Base-by-base conservation (phyloP, 169 alveolate genomes). In the Plasmodium sp. region DNA sequence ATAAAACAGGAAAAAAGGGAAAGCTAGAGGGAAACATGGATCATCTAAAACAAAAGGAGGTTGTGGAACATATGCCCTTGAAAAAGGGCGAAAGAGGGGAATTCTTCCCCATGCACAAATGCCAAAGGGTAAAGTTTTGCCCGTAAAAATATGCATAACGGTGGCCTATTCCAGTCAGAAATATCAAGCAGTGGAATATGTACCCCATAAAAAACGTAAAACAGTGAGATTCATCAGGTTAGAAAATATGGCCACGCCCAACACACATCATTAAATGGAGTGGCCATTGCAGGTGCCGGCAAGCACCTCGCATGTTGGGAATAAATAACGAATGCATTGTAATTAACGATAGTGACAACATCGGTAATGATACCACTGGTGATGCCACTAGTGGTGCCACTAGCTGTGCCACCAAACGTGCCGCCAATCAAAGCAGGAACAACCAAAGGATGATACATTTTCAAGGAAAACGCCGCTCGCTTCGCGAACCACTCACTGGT, bases 371-470 rank as follows among this genome's bases (percentile, higher is more conserved):
- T 67, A 67, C 77, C n/a, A 31, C 10, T 67, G 39, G 18, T 18
- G 9, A 67, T 67, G 39, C 14, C 5, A 67, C 14, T 22, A 67
- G 39, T 18, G 5, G 36, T 18, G 36, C 7, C 77, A 22, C 77
- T 1, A 62, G 14, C 36, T 18, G 39, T 67, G 43, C 6, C 77
- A 27, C 36, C 77, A 67, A 0, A 27, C 14, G 43, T 1, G 5
- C 41, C 12, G 77, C 39, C 27, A 67, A 67, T 31, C 36, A 41
- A 33, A 45, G n/a, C 79, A 81, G 22, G 31, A 62, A 83, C 16
- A 33, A 54, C 27, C 71, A 39, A 83, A 83, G 27, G 67, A 83
- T 39, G 62, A 58, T 18, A 83, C 22, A 83, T 83, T 9, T n/a
- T 9, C 71, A 67, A 22, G 33, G 9, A n/a, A 58, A 58, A 56